Evolutionary conservation across 805 yeast species (phyloP), one percentile per base, ranked within the genome.

Genomic region (Wickerhamiella kurtzmanii): DNA sequence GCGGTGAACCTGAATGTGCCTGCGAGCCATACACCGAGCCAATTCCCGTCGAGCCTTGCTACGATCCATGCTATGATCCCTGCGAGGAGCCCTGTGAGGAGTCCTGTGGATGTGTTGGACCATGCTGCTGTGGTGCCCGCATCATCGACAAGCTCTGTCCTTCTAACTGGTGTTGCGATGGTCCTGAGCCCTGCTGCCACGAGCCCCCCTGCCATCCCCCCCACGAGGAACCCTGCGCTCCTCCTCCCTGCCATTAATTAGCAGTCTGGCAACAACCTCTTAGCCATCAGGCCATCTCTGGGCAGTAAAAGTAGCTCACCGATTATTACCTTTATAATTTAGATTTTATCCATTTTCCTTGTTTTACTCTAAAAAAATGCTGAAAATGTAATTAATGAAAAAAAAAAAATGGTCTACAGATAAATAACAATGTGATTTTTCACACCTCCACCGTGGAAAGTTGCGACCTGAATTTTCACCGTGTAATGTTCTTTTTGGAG

Each of bases 1-100:
- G 38, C 38, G 38, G 17, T 15, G 6, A 5, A 5, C 11, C 32
- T 6, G 32, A 25, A 11, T 25, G 32, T 15, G 17, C 6, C 17
- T 36, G 38, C 38, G 38, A 18, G 17, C 19, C 19, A 8, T 36
- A 18, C 38, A 5, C 8, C 38, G 38, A 36, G 19, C 38, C 38
- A 17, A 8, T 25, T 6, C 32, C 19, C 6, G 6, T 21, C 17
- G 22, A 9, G 11, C 32, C 38, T 8, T 37, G 43, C 44, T n/a
- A n/a, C 19, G 38, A 36, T 17, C 38, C 38, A 5, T 36, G 38
- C 38, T 8, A n/a, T 5, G 38, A 45, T 28, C 44, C 45, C 11
- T 47, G 49, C 22, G 43, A 17, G 6, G 38, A 36, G 20, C 5
- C 18, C 21, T 42, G 44, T 38, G 32, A 32, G 20, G 35, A n/a